Evolutionary conservation across 805 yeast species (phyloP), one percentile per base, ranked within the genome.

Genomic region (Phaffomyces thermotolerans): DNA sequence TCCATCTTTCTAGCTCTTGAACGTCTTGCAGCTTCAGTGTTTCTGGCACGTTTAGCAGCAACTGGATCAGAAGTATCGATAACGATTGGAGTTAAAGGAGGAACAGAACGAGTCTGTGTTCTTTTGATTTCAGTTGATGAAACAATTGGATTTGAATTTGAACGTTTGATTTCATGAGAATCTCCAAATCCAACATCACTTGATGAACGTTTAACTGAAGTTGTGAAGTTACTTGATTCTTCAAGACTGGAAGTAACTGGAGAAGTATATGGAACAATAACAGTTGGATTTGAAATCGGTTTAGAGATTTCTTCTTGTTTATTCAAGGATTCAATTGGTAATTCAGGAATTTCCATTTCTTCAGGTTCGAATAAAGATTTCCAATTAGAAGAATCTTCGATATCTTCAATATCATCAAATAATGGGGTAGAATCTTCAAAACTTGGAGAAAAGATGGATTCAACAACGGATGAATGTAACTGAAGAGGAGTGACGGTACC

Each of bases 21-120:
- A 60, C 96, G 78, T 65, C 97, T 80, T 8, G 97, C 97, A 53
- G 98, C 97, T 62, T 89, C 96, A 39, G 81, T 91, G 75, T 93
- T 91, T 66, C 91, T 81, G 8, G 98, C 98, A 62, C 98, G 81
- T 70, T 91, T 91, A 56, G 84, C 63, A 37, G 87, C 77, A 45
- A 74, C 75, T n/a, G 82, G 77, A 63, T 89, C 95, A 39, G 62
- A 66, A 23, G 69, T 62, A 37, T 73, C 76, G 29, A 76, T 72
- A 37, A 69, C 75, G 44, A 89, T 73, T 9, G 95, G 95, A 52
- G 73, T 69, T 63, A 88, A 72, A 8, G 95, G 95, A 46, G 69
- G 66, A 25, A 76, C 50, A 56, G 34, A 23, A 15, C 36, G 36
- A 18, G 34, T 7, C 18, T 12, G 34, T 37, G 29, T 27, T 37